Conservation (phyloP, 2,329 filamentous ascomycete species). For the Podosphaera xanthii region DNA sequence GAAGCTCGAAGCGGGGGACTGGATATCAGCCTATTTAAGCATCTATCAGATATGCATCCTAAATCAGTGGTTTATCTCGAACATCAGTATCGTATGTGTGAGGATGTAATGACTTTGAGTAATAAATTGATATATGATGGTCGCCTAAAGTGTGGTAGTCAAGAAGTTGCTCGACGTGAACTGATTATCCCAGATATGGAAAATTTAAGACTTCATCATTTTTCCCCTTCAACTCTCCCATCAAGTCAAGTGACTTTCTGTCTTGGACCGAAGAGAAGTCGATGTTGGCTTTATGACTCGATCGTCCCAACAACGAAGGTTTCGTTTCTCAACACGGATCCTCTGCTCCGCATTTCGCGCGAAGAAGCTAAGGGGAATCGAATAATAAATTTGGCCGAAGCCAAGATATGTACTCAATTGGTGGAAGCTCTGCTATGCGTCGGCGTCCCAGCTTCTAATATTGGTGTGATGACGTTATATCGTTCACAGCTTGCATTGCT, state of each 20-base stretch:
- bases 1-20: slow-evolving; percentile 67
- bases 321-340: slow-evolving; percentile 76
- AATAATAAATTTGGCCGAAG: slow-evolving; percentile 74
- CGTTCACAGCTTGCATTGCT: slow-evolving; percentile 73
- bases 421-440: slow-evolving; percentile 55
- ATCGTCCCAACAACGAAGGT: slow-evolving; percentile 51
- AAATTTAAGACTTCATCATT: slow-evolving; percentile 36
- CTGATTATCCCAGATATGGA: slow-evolving; percentile 45
- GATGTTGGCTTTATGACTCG: slow-evolving; percentile 58
- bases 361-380: slow-evolving; percentile 64
- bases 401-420: slow-evolving; percentile 52
- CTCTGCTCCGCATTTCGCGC: slow-evolving; percentile 35
- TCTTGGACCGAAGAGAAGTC: slow-evolving; percentile 18
- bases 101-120: slow-evolving; percentile 84
- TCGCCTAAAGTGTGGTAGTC: slow-evolving; percentile 68
- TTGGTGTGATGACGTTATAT: slow-evolving; percentile 94
- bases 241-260: slow-evolving; percentile 30
- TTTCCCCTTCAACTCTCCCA: slow-evolving; percentile 22
- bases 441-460: slow-evolving; percentile 51
- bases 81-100: slow-evolving; percentile 95
- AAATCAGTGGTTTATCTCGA: slow-evolving; percentile 74
- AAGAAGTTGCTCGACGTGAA: slow-evolving; percentile 44
- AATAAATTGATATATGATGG: slow-evolving; percentile 90
- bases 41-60: slow-evolving; percentile 74
- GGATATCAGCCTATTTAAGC: slow-evolving; percentile 82